Evolutionary conservation across 768 basidiomycete species (phyloP), one percentile per base, ranked within the genome.

Genomic region (Paxillus involutus): DNA sequence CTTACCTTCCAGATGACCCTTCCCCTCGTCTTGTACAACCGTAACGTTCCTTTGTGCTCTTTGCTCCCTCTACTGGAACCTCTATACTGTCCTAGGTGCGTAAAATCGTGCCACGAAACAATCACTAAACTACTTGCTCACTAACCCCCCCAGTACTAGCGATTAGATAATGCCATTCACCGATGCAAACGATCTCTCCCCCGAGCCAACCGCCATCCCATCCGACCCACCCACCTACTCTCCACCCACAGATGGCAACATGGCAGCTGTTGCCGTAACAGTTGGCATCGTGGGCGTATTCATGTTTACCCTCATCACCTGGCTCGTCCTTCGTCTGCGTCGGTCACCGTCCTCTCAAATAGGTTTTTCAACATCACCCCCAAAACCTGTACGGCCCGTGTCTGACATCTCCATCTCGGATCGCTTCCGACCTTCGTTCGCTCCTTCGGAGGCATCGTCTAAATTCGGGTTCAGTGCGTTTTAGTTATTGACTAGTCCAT

Each of bases 381-480:
- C 26, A 14, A 41, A 44, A n/a, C 3, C 50, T 2, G 40, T 40
- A 35, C 59, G 51, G 0, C 53, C 57, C 8, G 12, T 47, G 5
- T 53, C 58, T 17, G 44, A 24, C 24, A 16, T 47, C 16, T 54
- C 60, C 24, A 16, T 47, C 16, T 54, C 60, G n/a, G 58, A 66
- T 36, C 21, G 29, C 2, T 53, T 55, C 39, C 62, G 64, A 16
- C 58, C 66, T 9, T 69, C 67, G 7, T 59, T 62, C 12, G 57
- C 65, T 0, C 59, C 64, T 17, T 63, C 64, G 0, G 66, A 64
- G 7, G 52, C 66, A 0, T 67, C 66, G 2, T 70, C 66, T 29
- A 71, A 54, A 44, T 69, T 69, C 32, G 60, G 58, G 2, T 67
- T 71, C 55, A 43, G 67, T 69, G 11, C 55, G 67, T 57, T 10